phyloP scores from a whole-genome alignment of 345 rosid species.

The Aethionema arabicum region DNA sequence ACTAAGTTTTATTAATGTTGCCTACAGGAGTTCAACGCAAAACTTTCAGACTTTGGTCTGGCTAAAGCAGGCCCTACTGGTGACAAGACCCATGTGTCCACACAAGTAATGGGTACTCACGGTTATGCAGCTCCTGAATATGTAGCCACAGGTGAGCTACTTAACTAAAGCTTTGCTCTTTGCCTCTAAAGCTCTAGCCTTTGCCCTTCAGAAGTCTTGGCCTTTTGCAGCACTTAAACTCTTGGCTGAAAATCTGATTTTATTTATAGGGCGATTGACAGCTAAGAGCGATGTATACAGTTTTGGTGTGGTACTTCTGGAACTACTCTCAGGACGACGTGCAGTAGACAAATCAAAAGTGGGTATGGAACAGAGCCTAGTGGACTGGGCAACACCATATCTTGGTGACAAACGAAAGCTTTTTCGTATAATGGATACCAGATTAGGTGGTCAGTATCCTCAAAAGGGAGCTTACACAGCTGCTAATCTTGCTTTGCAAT shows the following conservation, averaged over 20 bases:
- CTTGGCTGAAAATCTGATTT: slow-evolving; percentile 11
- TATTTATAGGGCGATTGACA: slow-evolving; percentile 75
- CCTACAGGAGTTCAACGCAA: slow-evolving; percentile 82
- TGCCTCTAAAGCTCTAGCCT: not conserved
- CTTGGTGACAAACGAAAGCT: slow-evolving; percentile 81
- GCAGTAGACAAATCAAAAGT: slow-evolving; percentile 85
- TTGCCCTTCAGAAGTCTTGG: not conserved
- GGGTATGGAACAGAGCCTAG: slow-evolving; percentile 82
- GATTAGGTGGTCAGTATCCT: slow-evolving; percentile 90
- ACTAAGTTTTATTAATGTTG: not conserved
- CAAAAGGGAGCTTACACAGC: slow-evolving; percentile 81
- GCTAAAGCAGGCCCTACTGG: slow-evolving; percentile 99
- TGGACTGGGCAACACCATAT: slow-evolving; percentile 95
- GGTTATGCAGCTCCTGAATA: slow-evolving; percentile 99
- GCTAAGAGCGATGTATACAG: slow-evolving; percentile 95
- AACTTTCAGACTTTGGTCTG: slow-evolving; percentile 92
- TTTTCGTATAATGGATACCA: slow-evolving; percentile 93
- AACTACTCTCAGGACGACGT: slow-evolving; percentile 81
- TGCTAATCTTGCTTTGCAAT: slow-evolving; percentile 72
- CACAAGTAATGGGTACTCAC: slow-evolving; percentile 96
- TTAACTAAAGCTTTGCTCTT: not conserved
- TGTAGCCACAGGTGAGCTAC: slow-evolving; percentile 76
- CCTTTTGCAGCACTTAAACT: not conserved
- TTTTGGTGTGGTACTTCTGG: slow-evolving; percentile 92
- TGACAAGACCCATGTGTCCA: slow-evolving; percentile 92